These are phyloP conservation scores for Blepharisma japonicum DNA, from an alignment of 73 alveolate genomes.

Conservation along the genomic window DNA sequence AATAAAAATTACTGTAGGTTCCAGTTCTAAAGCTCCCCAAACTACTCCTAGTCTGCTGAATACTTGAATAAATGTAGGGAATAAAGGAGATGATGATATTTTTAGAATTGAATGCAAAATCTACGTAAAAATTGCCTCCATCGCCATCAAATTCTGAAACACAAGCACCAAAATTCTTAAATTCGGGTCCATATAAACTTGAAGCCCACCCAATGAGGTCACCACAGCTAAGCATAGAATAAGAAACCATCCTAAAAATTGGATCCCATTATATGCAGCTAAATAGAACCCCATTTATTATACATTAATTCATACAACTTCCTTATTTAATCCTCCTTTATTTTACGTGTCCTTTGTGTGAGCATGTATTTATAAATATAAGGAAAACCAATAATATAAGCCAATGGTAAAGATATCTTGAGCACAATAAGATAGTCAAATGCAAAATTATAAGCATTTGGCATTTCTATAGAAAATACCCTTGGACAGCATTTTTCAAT, in stretches of 20 bases:
- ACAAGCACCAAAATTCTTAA: no score
- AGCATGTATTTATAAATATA: constrained; percentile 27
- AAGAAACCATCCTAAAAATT: no score
- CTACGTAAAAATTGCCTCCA: not conserved
- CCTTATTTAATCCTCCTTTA: not conserved
- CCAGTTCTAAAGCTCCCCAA: not conserved
- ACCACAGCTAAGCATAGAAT: no score
- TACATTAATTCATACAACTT: no score
- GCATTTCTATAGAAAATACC: constrained; percentile 19
- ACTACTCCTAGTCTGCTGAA: constrained; percentile 16
- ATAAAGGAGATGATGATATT: constrained; percentile 16
- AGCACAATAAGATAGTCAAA: constrained; percentile 28
- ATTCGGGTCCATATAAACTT: no score
- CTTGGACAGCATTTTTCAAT: constrained; percentile 29
- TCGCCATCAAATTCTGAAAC: no score
- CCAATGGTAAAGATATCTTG: constrained; percentile 39
- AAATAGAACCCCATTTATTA: no score
- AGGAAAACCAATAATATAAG: constrained; percentile 48
- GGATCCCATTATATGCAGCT: no score
- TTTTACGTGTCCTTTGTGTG: constrained; percentile 7
- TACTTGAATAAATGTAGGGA: constrained; percentile 22
- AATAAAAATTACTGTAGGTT: no score
- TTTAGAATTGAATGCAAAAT: not conserved
- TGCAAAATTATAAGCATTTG: constrained; percentile 1
- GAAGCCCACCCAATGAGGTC: no score